These are phyloP conservation scores for Rhodotorula mucilaginosa DNA, from an alignment of 1,284 basidiomycete species.

Conservation along the genomic window DNA sequence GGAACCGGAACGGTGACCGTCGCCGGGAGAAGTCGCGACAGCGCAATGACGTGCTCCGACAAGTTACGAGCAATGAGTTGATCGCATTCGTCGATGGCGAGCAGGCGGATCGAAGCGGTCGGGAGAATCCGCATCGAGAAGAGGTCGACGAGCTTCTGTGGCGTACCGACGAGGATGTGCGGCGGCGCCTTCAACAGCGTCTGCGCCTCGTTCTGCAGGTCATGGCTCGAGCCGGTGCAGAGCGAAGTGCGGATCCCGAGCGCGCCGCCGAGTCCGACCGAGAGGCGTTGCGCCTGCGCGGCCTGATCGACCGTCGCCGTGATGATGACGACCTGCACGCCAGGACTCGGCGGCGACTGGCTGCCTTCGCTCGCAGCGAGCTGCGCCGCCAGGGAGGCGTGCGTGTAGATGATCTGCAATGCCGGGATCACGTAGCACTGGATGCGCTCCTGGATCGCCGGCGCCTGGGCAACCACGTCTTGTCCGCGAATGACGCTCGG, in stretches of 20 bases:
- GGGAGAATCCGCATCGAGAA: conserved; percentile 74
- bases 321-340: conserved; percentile 85
- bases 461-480: conserved; percentile 97
- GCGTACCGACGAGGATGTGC: conserved; percentile 93
- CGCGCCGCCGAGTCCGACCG: conserved; percentile 85
- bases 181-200: conserved; percentile 84
- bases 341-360: conserved; percentile 60
- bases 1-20: conserved; percentile 7
- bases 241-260: conserved; percentile 84
- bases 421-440: conserved; percentile 89
- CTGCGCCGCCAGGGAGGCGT: conserved; percentile 16
- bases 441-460: conserved; percentile 95
- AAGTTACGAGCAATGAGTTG: conserved; percentile 95
- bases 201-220: conserved; percentile 66
- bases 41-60: conserved; percentile 88
- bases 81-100: conserved; percentile 95
- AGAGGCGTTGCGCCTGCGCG: conserved; percentile 95
- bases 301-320: conserved; percentile 98
- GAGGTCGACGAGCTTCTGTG: conserved; percentile 89
- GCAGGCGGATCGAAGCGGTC: conserved; percentile 80
- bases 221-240: conserved; percentile 61
- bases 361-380: conserved; percentile 15
- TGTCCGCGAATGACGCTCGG: conserved; percentile 89
- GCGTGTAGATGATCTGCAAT: conserved; percentile 52
- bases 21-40: conserved; percentile 82